These are phyloP conservation scores for Ceratobasidium sp. DNA, from an alignment of 1,284 basidiomycete genomes.

Conservation along the genomic window DNA sequence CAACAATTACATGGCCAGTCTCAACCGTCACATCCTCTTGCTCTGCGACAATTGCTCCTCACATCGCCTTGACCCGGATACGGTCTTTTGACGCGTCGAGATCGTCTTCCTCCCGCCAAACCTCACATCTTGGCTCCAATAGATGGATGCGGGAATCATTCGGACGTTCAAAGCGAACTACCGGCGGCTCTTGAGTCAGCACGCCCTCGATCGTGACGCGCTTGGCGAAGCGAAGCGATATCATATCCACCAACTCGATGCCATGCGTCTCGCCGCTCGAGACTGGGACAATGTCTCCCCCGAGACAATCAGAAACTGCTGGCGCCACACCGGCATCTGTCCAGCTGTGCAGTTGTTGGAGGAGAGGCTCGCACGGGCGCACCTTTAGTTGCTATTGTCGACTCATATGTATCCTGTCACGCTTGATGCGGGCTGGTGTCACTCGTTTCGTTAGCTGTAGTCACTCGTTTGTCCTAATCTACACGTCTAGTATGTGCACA, in stretches of 20 bases:
- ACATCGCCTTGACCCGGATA: constrained; percentile 45
- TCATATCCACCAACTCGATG: constrained; percentile 49
- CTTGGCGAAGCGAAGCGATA: constrained; percentile 49
- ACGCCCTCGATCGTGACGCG: constrained; percentile 49
- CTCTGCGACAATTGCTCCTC: constrained; percentile 49
- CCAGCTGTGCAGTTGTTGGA: too few relatives aligned
- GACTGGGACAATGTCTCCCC: constrained; percentile 48
- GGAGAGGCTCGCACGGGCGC: too few relatives aligned
- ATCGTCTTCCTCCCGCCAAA: constrained; percentile 48
- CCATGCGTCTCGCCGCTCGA: constrained; percentile 47
- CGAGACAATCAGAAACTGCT: constrained; percentile 50
- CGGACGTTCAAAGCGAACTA: constrained; percentile 50
- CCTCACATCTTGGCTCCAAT: constrained; percentile 47
- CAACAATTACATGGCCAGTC: constrained; percentile 44
- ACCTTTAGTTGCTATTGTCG: too few relatives aligned
- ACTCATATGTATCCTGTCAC: too few relatives aligned
- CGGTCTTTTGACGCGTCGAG: constrained; percentile 44
- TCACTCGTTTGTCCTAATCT: too few relatives aligned
- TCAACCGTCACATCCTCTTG: constrained; percentile 46
- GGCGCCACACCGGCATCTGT: constrained; percentile 47
- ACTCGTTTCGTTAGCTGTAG: too few relatives aligned
- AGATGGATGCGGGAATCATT: constrained; percentile 50
- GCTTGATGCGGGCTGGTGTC: too few relatives aligned
- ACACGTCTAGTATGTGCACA: too few relatives aligned
- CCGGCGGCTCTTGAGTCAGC: constrained; percentile 43